phyloP scores from a whole-genome alignment of 106 monocot species.

The Dendrobium chrysotoxum region DNA sequence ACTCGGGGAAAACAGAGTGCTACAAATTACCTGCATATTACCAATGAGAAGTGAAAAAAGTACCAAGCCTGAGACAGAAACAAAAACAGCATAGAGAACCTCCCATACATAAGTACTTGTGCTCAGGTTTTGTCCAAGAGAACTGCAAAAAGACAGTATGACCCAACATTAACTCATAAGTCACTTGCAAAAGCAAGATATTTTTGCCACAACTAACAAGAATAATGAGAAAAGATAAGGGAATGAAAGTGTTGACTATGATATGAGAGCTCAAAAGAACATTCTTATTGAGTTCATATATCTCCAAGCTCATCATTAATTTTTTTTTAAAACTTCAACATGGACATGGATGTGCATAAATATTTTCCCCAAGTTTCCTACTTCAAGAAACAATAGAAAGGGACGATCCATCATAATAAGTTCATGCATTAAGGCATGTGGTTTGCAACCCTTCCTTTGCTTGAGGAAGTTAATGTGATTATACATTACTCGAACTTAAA shows the following conservation, averaged over 20 bases:
- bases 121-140: slow-evolving; percentile 77
- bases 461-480: background rate
- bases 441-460: background rate
- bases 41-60: slow-evolving; percentile 91
- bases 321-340: background rate
- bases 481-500: background rate
- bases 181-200: background rate
- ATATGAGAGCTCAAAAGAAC: background rate
- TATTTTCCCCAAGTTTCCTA: background rate
- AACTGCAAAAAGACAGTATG: slow-evolving; percentile 35
- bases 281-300: background rate
- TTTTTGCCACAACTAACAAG: background rate
- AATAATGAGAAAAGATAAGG: background rate
- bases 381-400: background rate
- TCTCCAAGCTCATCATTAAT: background rate
- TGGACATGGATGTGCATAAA: background rate
- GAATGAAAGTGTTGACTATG: background rate
- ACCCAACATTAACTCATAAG: background rate
- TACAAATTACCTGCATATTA: slow-evolving; percentile 73
- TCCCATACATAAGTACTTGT: slow-evolving; percentile 79
- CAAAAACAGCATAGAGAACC: slow-evolving; percentile 64
- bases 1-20: background rate
- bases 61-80: slow-evolving; percentile 74
- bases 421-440: background rate
- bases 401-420: background rate